Conservation (phyloP, 2,329 filamentous ascomycete genomes). For the Alternaria hordeiaustralica region DNA sequence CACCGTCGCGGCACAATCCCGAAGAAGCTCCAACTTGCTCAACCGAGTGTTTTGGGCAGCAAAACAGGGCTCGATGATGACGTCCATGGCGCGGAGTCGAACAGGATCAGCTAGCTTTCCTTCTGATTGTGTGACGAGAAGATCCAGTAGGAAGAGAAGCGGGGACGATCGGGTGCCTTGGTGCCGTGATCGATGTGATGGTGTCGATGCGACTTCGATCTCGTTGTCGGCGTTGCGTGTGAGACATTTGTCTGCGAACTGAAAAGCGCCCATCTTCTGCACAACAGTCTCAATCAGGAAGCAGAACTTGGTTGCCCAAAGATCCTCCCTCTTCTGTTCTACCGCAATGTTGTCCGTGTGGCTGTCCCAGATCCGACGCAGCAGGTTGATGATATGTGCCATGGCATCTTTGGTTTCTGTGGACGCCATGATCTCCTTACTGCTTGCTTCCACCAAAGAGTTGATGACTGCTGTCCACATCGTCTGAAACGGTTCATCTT, state of each 20-base stretch:
- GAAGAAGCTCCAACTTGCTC: conserved; percentile 48
- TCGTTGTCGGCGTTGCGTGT: conserved; percentile 62
- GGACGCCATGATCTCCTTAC: conserved; percentile 89
- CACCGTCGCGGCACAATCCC: conserved; percentile 40
- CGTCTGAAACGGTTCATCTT: conserved; percentile 58
- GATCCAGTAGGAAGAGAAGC: conserved; percentile 69
- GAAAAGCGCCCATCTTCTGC: conserved; percentile 56
- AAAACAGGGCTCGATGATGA: conserved; percentile 67
- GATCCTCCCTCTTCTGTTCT: conserved; percentile 43
- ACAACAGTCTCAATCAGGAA: conserved; percentile 61
- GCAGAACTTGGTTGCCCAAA: conserved; percentile 58
- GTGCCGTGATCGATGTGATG: conserved; percentile 63
- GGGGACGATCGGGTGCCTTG: conserved; percentile 63
- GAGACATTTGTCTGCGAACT: conserved; percentile 59
- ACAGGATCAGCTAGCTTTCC: conserved; percentile 49
- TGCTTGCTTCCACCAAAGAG: conserved; percentile 70
- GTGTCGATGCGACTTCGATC: conserved; percentile 69
- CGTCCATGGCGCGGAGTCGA: conserved; percentile 48
- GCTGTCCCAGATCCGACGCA: conserved; percentile 72
- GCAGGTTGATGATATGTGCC: conserved; percentile 71
- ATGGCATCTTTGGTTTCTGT: conserved; percentile 82
- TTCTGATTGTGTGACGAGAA: conserved; percentile 59
- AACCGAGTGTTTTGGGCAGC: conserved; percentile 45
- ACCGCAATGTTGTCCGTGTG: conserved; percentile 52
- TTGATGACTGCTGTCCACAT: conserved; percentile 69